Evolutionary conservation across 106 monocot species (phyloP).

Genomic region (Dioscorea zingiberensis): DNA sequence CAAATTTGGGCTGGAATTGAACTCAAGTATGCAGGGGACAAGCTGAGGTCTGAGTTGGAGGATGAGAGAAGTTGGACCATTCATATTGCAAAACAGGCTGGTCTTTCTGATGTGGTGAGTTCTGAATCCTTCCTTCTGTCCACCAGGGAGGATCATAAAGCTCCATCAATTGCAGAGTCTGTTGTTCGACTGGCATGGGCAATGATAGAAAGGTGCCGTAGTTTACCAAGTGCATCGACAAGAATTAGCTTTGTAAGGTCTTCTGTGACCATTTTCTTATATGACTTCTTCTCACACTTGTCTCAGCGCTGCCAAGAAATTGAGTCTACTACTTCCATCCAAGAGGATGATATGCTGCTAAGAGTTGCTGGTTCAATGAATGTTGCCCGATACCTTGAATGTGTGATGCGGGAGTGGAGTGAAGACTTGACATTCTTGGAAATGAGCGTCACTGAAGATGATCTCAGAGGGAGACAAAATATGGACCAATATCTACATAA

Average conservation of each 20-base stretch:
- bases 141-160: slow-evolving; percentile 57
- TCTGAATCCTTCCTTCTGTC: slow-evolving; percentile 40
- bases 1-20: slow-evolving; percentile 66
- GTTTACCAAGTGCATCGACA: slow-evolving; percentile 19
- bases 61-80: slow-evolving; percentile 46
- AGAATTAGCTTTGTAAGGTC: slow-evolving; percentile 45
- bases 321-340: slow-evolving; percentile 15
- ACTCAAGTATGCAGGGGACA: slow-evolving; percentile 41
- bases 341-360: slow-evolving; percentile 27
- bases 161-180: slow-evolving; percentile 55
- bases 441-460: slow-evolving; percentile 19
- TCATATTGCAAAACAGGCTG: slow-evolving; percentile 13
- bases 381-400: slow-evolving; percentile 55
- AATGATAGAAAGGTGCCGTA: slow-evolving; percentile 52
- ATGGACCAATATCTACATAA: neutral
- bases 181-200: slow-evolving; percentile 42
- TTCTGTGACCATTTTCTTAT: slow-evolving; percentile 42
- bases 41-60: slow-evolving; percentile 41
- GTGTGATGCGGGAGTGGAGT: slow-evolving; percentile 54
- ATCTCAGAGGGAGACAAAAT: neutral
- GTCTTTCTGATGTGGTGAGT: slow-evolving; percentile 6
- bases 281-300: slow-evolving; percentile 43
- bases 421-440: slow-evolving; percentile 53
- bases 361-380: slow-evolving; percentile 43
- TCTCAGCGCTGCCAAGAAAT: slow-evolving; percentile 28